A percentile compares a stretch with the other conserved stretches of the same genome.
phyloP scores from a whole-genome alignment of 2,329 filamentous ascomycete species.

The Fusarium sp. region DNA sequence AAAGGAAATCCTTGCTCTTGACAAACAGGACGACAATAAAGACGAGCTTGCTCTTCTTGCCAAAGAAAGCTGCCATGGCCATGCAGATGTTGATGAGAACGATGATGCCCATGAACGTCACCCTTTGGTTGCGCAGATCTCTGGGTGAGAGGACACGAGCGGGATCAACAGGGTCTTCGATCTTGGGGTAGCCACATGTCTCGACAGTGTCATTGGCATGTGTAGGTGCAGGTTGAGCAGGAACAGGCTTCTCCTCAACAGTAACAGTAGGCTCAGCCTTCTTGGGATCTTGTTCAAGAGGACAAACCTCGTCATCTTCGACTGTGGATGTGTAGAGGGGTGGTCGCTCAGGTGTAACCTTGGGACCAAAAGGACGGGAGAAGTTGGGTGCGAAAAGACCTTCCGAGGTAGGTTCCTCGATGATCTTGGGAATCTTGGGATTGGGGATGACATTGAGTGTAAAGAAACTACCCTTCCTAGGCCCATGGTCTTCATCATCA shows the following conservation, averaged over 20 bases:
- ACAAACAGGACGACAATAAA: constrained; percentile 31
- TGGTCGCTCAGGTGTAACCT: not conserved
- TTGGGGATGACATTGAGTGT: not conserved
- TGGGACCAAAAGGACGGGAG: not conserved
- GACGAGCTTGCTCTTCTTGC: constrained; percentile 33
- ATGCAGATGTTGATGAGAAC: constrained; percentile 34
- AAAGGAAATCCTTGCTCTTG: constrained; percentile 41
- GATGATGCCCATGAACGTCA: constrained; percentile 28
- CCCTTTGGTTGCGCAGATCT: constrained; percentile 35
- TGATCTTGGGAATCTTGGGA: not conserved
- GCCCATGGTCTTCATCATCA: not conserved
- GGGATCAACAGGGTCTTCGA: constrained; percentile 35
- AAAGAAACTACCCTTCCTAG: not conserved
- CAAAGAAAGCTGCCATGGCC: constrained; percentile 28
- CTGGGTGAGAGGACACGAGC: constrained; percentile 13
- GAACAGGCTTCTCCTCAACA: not conserved
- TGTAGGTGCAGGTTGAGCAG: not conserved
- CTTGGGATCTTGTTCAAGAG: not conserved
- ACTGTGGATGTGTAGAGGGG: not conserved
- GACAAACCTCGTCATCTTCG: not conserved
- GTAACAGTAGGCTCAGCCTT: not conserved
- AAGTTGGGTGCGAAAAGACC: not conserved
- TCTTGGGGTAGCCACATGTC: constrained; percentile 27
- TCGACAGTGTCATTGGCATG: constrained; percentile 20
- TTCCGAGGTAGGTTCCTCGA: not conserved